These are phyloP conservation scores for Gryganskiella cystojenkinii DNA, from an alignment of 192 early-diverging fungal genomes.

Conservation along the genomic window DNA sequence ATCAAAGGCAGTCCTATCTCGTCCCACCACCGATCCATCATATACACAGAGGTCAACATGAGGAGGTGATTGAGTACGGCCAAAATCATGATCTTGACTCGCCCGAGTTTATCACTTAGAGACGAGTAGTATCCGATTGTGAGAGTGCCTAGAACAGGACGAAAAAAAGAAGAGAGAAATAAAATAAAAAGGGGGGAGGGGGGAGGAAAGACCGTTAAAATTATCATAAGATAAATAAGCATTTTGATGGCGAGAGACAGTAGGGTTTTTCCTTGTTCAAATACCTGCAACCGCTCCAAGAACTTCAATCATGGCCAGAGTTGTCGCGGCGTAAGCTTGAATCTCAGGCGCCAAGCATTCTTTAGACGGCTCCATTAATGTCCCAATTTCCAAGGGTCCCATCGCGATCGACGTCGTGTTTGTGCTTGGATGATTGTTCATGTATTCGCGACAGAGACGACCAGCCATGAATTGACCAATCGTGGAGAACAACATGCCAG, in stretches of 20 bases:
- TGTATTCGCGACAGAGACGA: slow-evolving; percentile 27
- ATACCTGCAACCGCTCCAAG: slow-evolving; percentile 32
- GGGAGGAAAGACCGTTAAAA: not conserved
- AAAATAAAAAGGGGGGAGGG: not conserved
- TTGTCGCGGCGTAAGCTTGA: slow-evolving; percentile 35
- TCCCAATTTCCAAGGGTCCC: not conserved
- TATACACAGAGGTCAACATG: slow-evolving; percentile 5
- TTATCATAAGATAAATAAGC: not conserved
- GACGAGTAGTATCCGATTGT: slow-evolving; percentile 40
- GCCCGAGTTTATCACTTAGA: slow-evolving; percentile 41
- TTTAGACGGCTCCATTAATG: not conserved
- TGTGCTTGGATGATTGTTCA: slow-evolving; percentile 20
- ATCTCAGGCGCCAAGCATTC: slow-evolving; percentile 22
- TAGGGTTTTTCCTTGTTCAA: not conserved
- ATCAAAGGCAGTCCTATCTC: slow-evolving; percentile 29
- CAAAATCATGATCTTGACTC: slow-evolving; percentile 21
- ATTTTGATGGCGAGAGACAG: too few relatives aligned
- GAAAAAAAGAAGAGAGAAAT: not conserved
- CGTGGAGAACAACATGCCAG: slow-evolving; percentile 26
- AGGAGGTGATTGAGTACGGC: not conserved
- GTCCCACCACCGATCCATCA: slow-evolving; percentile 37
- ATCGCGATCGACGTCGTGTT: slow-evolving; percentile 7
- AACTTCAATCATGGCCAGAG: slow-evolving; percentile 17
- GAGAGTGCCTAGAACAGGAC: slow-evolving; percentile 7
- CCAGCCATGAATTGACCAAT: slow-evolving; percentile 29